These are phyloP conservation scores for Salix exigua DNA, from an alignment of 345 rosid genomes.

Conservation along the genomic window DNA sequence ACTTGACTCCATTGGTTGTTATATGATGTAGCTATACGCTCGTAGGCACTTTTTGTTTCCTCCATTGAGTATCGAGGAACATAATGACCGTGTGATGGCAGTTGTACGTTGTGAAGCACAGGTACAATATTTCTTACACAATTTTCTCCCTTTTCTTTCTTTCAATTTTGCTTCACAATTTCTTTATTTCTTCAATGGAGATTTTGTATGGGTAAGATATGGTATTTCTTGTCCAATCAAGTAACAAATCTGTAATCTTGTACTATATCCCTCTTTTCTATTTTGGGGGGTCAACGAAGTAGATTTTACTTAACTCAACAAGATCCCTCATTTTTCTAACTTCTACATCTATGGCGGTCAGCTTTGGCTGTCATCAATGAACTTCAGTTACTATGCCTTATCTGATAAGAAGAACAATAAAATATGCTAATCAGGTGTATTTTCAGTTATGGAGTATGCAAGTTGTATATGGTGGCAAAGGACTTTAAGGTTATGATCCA, in stretches of 20 bases:
- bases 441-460: neutral
- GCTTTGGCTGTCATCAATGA: neutral
- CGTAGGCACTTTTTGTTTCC: slow-evolving; percentile 86
- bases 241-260: neutral
- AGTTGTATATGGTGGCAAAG: neutral
- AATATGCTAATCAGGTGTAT: neutral
- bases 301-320: neutral
- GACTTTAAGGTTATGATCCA: neutral
- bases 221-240: neutral
- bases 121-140: slow-evolving; percentile 27
- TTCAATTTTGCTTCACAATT: neutral
- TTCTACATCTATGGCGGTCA: too few relatives aligned
- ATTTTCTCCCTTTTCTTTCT: neutral
- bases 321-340: neutral
- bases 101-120: slow-evolving; percentile 95
- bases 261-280: neutral
- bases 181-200: neutral
- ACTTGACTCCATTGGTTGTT: slow-evolving; percentile 19
- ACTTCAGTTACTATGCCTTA: neutral
- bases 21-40: slow-evolving; percentile 62
- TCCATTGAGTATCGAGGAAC: slow-evolving; percentile 70
- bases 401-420: neutral
- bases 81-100: slow-evolving; percentile 67
- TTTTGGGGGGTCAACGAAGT: neutral
- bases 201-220: neutral